Conservation (phyloP, 2,329 filamentous ascomycete species). For the Penicillium sp. region DNA sequence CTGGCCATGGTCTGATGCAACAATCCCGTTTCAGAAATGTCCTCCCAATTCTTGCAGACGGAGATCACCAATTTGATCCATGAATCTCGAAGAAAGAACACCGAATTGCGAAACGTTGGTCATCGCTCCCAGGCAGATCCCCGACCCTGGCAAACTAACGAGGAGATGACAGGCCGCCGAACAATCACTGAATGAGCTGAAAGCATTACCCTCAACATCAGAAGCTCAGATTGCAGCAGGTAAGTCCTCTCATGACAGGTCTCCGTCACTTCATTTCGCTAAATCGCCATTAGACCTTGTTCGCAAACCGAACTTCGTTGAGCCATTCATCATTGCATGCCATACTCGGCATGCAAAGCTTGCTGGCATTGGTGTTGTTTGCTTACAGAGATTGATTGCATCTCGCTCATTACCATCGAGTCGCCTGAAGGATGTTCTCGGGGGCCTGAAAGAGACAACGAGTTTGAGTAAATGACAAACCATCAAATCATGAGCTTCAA, state of each 20-base stretch:
- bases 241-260: conserved; percentile 32
- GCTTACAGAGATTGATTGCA: conserved; percentile 84
- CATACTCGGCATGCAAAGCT: conserved; percentile 87
- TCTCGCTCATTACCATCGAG: conserved; percentile 74
- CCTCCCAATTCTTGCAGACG: conserved; percentile 80
- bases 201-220: conserved; percentile 68
- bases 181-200: conserved; percentile 88
- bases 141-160: conserved; percentile 22
- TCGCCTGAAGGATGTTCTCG: conserved; percentile 79
- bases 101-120: conserved; percentile 72
- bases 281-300: conserved; percentile 66
- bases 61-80: conserved; percentile 89
- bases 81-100: conserved; percentile 93
- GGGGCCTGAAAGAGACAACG: conserved; percentile 81
- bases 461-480: conserved; percentile 57
- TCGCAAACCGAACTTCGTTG: conserved; percentile 77
- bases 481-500: neutral
- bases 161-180: conserved; percentile 70
- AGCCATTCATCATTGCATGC: conserved; percentile 92
- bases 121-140: conserved; percentile 15
- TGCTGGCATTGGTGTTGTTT: conserved; percentile 80
- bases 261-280: neutral
- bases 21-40: conserved; percentile 61
- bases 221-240: conserved; percentile 74
- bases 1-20: conserved; percentile 34